phyloP scores from a whole-genome alignment of 2,329 filamentous ascomycete genomes.

The Penicillium capsulatum region DNA sequence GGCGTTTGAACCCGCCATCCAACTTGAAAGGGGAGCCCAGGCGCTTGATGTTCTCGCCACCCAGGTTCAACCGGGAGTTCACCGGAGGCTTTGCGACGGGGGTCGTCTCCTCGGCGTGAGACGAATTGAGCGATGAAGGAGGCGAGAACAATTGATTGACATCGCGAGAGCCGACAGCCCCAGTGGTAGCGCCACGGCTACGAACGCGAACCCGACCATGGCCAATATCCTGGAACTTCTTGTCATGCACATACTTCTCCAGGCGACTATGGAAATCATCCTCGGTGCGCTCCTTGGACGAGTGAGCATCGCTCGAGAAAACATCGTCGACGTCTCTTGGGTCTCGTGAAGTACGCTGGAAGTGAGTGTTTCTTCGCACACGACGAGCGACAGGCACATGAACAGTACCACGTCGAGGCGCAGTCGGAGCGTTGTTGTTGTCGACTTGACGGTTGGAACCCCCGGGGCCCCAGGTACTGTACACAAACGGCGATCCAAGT shows the following conservation, averaged over 20 bases:
- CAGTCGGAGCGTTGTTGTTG: conserved; percentile 31
- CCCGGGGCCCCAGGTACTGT: conserved; percentile 48
- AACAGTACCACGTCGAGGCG: conserved; percentile 42
- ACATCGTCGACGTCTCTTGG: conserved; percentile 49
- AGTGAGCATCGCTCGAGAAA: conserved; percentile 40
- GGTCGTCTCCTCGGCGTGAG: conserved; percentile 22
- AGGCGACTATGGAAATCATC: conserved; percentile 55
- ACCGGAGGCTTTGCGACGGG: conserved; percentile 21
- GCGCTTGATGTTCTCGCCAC: conserved; percentile 42
- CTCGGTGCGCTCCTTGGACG: conserved; percentile 46
- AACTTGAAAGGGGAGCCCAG: conserved; percentile 48
- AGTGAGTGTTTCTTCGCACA: conserved; percentile 51
- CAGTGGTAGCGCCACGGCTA: conserved; percentile 59
- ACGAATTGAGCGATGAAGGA: conserved; percentile 34
- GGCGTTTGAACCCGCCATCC: conserved; percentile 34
- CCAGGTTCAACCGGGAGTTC: conserved; percentile 32
- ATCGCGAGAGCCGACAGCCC: conserved; percentile 52
- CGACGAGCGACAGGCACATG: conserved; percentile 41
- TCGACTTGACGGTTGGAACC: conserved; percentile 31
- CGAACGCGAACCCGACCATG: conserved; percentile 57
- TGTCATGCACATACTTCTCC: conserved; percentile 44
- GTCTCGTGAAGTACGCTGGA: conserved; percentile 50
- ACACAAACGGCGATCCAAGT: conserved; percentile 48
- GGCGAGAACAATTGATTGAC: conserved; percentile 55
- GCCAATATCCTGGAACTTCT: conserved; percentile 45